A percentile compares a stretch with the other conserved stretches of the same genome.
Conservation (phyloP, 192 early-diverging fungal genomes). For the Gaertneriomyces sp. region DNA sequence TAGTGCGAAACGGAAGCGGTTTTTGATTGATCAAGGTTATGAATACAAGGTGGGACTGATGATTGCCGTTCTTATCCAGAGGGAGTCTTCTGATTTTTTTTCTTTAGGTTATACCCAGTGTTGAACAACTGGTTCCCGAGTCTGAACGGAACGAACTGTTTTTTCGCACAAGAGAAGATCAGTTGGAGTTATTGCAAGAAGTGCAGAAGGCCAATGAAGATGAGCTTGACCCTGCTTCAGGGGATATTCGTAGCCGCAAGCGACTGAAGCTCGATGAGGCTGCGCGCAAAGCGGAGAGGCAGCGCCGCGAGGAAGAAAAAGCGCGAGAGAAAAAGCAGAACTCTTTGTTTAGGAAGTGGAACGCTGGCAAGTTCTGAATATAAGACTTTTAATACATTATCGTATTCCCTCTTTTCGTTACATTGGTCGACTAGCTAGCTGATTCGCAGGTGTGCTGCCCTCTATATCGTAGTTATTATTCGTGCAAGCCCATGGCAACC, state of each 20-base stretch:
- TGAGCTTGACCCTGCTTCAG: not conserved
- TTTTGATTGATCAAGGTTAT: conserved; percentile 98
- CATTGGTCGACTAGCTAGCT: no score
- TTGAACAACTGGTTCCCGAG: conserved; percentile 27
- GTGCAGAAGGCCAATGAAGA: not conserved
- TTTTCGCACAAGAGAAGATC: conserved; percentile 7
- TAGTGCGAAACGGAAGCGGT: conserved; percentile 92
- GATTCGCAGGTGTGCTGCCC: no score
- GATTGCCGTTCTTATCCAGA: not conserved
- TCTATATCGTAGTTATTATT: no score
- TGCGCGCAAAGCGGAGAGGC: not conserved
- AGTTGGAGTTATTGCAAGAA: conserved; percentile 17
- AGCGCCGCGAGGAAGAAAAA: conserved; percentile 14
- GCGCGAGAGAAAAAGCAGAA: conserved; percentile 8
- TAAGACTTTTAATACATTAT: no score
- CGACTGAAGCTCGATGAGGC: conserved; percentile 19
- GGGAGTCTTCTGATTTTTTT: not conserved
- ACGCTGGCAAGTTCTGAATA: not conserved
- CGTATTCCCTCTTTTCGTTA: no score
- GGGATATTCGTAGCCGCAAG: conserved; percentile 11
- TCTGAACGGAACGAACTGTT: conserved; percentile 13
- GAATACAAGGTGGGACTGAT: conserved; percentile 53
- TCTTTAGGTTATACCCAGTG: conserved; percentile 19
- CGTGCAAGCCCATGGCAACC: no score
- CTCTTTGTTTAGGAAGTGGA: conserved; percentile 14